Evolutionary conservation across 2,329 filamentous ascomycete genomes (phyloP), one percentile per base, ranked within the genome.

Genomic region (Phoma sp.): DNA sequence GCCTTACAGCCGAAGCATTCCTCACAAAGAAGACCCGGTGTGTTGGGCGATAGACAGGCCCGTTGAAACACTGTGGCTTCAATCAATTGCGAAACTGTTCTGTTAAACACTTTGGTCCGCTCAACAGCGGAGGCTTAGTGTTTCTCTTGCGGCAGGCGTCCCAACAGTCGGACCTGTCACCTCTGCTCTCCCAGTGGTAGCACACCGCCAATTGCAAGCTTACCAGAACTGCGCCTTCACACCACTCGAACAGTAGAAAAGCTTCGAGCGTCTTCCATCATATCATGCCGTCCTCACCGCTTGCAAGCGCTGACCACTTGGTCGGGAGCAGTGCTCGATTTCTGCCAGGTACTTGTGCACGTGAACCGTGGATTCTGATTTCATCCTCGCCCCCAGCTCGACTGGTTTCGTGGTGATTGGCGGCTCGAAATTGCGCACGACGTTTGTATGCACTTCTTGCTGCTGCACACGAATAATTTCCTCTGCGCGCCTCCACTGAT

Each of bases 161-260:
- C 53, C 62, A 57, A 62, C 57, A 62, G 45, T 51, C 47, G 52
- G 57, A 42, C 55, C 53, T 48, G 42, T 52, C 49, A 50, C 50
- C 43, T 42, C 18, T 26, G 48, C 28, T n/a, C 51, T 42, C 29
- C 29, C 43, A 21, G 38, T 54, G 23, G 49, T 56, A 48, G 26
- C 59, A 59, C 61, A 65, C 62, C 62, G 62, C 62, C 59, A 55
- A 47, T 59, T 60, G 54, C 46, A 48, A 30, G 23, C 53, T 48
- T 28, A 36, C 33, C 28, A 29, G 17, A 21, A 23, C 18, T 45
- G 43, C 42, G 30, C 26, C 12, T 11, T 40, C 20, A 33, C 18
- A 26, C 18, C 20, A 45, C 17, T 45, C 26, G n/a, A n/a, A n/a
- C n/a, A n/a, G 23, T 28, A 25, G 9, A 14, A 9, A 34, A 34